These are phyloP conservation scores for Quercus engelmannii DNA, from an alignment of 306 rosid species.

Conservation along the genomic window DNA sequence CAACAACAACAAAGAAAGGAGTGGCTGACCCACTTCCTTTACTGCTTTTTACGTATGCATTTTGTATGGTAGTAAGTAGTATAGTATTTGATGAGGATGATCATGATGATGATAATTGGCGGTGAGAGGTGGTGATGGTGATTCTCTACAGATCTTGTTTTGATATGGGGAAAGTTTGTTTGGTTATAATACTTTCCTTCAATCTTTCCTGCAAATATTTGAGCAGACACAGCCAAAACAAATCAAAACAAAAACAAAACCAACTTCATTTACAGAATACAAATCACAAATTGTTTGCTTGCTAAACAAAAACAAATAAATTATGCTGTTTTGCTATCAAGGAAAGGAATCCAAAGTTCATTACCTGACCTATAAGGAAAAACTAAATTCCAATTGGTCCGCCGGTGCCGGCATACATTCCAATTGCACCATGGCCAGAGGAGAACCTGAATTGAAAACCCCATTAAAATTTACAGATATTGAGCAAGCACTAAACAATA, in stretches of 20 bases:
- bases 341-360: not conserved
- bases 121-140: constrained; percentile 21
- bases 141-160: constrained; percentile 57
- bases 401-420: constrained; percentile 76
- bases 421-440: constrained; percentile 77
- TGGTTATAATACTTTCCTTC: constrained; percentile 29
- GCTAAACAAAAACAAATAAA: constrained; percentile 13
- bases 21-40: constrained; percentile 67
- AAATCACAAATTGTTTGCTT: constrained; percentile 12
- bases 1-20: constrained; percentile 32
- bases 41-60: constrained; percentile 69
- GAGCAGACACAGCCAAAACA: constrained; percentile 10
- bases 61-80: constrained; percentile 83
- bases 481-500: not conserved
- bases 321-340: not conserved
- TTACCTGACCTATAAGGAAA: constrained; percentile 32
- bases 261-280: constrained; percentile 14
- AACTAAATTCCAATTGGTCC: constrained; percentile 84
- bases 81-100: constrained; percentile 46
- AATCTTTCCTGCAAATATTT: constrained; percentile 43
- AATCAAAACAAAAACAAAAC: constrained; percentile 4
- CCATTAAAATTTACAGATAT: constrained; percentile 1
- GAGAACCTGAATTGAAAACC: constrained; percentile 54
- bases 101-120: constrained; percentile 7
- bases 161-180: constrained; percentile 29